These are phyloP conservation scores for Debaryomyces udenii DNA, from an alignment of 1,139 yeast species.

Conservation along the genomic window DNA sequence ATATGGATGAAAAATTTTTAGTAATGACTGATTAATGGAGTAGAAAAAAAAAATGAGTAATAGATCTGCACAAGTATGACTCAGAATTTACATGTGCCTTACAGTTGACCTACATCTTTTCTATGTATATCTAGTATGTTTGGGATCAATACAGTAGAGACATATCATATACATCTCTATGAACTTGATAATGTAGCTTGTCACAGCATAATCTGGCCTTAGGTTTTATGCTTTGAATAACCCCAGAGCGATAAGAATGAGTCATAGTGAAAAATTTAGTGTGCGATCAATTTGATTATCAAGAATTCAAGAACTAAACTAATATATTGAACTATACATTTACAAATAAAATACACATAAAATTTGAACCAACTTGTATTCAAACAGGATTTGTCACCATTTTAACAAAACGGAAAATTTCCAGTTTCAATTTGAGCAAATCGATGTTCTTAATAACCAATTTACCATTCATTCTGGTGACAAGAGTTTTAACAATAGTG, in stretches of 20 bases:
- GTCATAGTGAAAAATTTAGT: constrained; percentile 4
- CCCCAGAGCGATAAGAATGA: constrained; percentile 5
- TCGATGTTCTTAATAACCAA: constrained; percentile 44
- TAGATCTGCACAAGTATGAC: no score
- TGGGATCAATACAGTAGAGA: not conserved
- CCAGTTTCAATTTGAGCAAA: constrained; percentile 41
- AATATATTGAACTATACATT: constrained; percentile 2
- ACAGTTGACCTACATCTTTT: no score
- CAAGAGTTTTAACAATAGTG: constrained; percentile 39
- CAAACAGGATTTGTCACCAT: constrained; percentile 42
- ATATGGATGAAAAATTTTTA: constrained; percentile 9
- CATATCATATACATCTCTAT: not conserved
- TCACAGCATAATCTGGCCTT: no score
- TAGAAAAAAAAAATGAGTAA: constrained; percentile 7
- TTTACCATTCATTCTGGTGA: constrained; percentile 48
- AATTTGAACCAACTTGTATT: not conserved
- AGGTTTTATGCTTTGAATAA: not conserved
- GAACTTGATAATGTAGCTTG: not conserved
- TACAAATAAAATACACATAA: constrained; percentile 8
- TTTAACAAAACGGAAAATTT: constrained; percentile 47
- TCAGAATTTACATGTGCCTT: no score
- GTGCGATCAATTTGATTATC: not conserved
- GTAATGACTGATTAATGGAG: constrained; percentile 9
- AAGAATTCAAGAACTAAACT: not conserved
- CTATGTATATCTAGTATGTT: no score